Evolutionary conservation across 176 grass and related monocot species (phyloP).

Genomic region (Oryza meridionalis): DNA sequence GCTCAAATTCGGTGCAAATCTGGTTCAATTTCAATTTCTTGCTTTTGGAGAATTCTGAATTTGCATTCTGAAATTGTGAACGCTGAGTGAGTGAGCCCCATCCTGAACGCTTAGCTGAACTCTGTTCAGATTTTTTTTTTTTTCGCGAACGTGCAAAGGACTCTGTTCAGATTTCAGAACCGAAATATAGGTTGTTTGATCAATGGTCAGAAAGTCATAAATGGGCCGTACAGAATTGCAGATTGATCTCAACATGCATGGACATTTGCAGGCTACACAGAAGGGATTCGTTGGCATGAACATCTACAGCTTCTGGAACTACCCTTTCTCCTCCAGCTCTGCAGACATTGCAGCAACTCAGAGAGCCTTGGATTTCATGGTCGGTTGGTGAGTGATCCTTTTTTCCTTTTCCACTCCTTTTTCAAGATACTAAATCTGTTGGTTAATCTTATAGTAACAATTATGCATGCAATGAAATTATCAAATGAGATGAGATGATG

Average conservation of each 20-base stretch:
- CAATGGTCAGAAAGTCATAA: background rate
- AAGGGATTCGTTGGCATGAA: constrained; percentile 70
- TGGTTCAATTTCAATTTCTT: too few relatives aligned
- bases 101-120: background rate
- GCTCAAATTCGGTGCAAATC: background rate
- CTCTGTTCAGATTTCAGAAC: background rate
- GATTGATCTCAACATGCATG: background rate
- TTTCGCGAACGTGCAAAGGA: too few relatives aligned
- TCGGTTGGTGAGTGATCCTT: constrained; percentile 59
- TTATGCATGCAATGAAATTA: background rate
- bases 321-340: constrained; percentile 47
- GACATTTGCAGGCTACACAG: constrained; percentile 54
- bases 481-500: background rate
- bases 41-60: too few relatives aligned
- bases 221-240: background rate
- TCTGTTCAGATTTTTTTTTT: background rate
- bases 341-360: constrained; percentile 59
- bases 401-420: background rate
- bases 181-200: background rate
- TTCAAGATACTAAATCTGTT: background rate
- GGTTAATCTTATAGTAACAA: too few relatives aligned
- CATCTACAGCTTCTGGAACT: constrained; percentile 74
- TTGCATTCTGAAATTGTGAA: too few relatives aligned
- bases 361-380: constrained; percentile 61
- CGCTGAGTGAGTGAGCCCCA: too few relatives aligned